Evolutionary conservation across 257 asterid genomes (phyloP).

Genomic region (Nicotiana tomentosiformis): DNA sequence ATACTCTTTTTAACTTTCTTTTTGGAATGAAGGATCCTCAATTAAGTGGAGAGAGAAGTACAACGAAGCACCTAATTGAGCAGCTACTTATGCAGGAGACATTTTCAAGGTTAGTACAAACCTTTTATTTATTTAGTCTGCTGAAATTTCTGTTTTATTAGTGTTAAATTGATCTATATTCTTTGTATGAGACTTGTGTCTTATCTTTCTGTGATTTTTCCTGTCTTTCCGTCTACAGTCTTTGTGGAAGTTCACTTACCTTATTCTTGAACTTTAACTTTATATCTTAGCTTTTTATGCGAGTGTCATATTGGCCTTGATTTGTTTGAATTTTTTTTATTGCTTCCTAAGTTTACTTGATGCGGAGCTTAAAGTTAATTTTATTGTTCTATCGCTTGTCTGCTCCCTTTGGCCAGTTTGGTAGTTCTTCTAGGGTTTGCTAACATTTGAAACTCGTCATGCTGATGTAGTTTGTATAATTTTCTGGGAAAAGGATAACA

Average conservation of each 20-base stretch:
- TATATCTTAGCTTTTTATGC: neutral
- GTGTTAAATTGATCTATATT: neutral
- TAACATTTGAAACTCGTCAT: neutral
- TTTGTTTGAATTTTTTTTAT: neutral
- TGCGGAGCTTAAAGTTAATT: too few species aligned
- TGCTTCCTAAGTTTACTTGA: neutral
- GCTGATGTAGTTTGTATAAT: neutral
- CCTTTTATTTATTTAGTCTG: neutral
- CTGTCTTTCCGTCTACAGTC: neutral
- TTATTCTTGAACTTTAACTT: neutral
- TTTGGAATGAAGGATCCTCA: constrained; percentile 27
- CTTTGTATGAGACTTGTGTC: neutral
- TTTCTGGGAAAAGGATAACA: neutral
- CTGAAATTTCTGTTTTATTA: neutral
- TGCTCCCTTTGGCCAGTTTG: neutral
- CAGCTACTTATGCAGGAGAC: constrained; percentile 64
- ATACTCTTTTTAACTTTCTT: neutral
- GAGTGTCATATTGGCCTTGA: neutral
- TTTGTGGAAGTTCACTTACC: neutral
- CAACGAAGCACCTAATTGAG: constrained; percentile 55
- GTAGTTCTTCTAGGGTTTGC: neutral
- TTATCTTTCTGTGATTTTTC: neutral
- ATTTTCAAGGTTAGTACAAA: constrained; percentile 60
- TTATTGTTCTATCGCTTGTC: neutral
- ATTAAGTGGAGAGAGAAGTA: constrained; percentile 30